phyloP scores from a whole-genome alignment of 495 filamentous ascomycete species.

The Penicillium paradoxum region DNA sequence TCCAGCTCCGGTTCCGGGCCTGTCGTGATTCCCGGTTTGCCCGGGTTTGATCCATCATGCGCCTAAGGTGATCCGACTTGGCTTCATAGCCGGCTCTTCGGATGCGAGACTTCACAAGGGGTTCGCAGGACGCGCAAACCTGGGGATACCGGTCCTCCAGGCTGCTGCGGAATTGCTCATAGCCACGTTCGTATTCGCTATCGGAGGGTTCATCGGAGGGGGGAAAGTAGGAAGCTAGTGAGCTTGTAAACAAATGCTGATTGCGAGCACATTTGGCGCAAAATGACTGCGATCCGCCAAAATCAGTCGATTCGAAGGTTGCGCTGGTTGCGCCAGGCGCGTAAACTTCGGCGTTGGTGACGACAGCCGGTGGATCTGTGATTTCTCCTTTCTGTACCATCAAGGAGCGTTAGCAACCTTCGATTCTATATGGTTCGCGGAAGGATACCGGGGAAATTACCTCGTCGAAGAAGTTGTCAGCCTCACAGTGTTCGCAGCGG shows the following conservation, averaged over 20 bases:
- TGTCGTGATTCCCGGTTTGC: constrained; percentile 36
- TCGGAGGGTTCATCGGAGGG: constrained; percentile 61
- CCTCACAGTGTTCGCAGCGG: constrained; percentile 68
- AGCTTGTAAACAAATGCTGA: constrained; percentile 66
- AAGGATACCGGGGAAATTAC: constrained; percentile 27
- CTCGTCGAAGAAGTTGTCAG: constrained; percentile 76
- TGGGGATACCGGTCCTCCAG: constrained; percentile 78
- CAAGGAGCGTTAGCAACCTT: background rate
- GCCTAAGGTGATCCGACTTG: constrained; percentile 69
- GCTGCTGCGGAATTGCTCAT: constrained; percentile 54
- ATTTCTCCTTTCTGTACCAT: constrained; percentile 67
- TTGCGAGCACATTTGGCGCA: constrained; percentile 77
- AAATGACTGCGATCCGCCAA: constrained; percentile 54
- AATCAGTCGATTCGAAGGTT: constrained; percentile 30
- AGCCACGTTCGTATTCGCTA: constrained; percentile 50
- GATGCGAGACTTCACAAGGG: constrained; percentile 59
- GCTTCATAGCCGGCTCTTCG: constrained; percentile 67
- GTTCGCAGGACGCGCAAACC: constrained; percentile 72
- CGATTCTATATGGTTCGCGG: background rate
- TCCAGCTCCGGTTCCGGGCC: constrained; percentile 46
- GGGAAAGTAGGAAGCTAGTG: constrained; percentile 66
- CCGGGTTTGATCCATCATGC: constrained; percentile 64
- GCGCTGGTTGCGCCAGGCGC: constrained; percentile 25
- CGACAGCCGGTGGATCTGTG: constrained; percentile 72
- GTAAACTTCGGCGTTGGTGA: constrained; percentile 29